phyloP scores from a whole-genome alignment of 1,284 basidiomycete species.

The Phylloboletellus chloephorus region DNA sequence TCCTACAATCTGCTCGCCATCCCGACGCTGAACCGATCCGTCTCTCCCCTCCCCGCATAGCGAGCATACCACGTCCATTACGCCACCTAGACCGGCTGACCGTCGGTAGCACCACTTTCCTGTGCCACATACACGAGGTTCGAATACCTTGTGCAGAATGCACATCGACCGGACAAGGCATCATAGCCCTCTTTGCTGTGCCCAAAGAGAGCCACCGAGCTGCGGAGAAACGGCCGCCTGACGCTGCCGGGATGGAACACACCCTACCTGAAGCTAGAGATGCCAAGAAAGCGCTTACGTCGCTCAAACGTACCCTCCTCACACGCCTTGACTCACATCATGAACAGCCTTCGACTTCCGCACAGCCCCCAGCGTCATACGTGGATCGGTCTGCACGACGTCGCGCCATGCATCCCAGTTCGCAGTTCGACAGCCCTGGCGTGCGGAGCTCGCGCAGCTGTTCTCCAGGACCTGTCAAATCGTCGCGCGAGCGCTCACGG shows the following conservation, averaged over 20 bases:
- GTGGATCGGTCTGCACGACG: constrained; percentile 65
- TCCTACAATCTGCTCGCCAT: constrained; percentile 37
- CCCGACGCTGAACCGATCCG: constrained; percentile 31
- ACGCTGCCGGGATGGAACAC: constrained; percentile 21
- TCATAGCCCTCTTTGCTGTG: constrained; percentile 55
- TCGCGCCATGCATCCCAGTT: constrained; percentile 49
- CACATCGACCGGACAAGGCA: constrained; percentile 41
- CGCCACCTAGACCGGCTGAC: constrained; percentile 58
- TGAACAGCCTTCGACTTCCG: constrained; percentile 10
- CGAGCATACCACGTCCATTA: constrained; percentile 61
- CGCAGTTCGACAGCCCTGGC: constrained; percentile 45
- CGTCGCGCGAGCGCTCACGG: constrained; percentile 12
- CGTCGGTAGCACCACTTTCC: constrained; percentile 64
- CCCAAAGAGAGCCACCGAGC: constrained; percentile 27
- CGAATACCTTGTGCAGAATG: constrained; percentile 59
- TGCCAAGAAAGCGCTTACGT: constrained; percentile 55
- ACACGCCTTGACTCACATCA: constrained; percentile 37
- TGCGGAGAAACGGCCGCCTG: constrained; percentile 34
- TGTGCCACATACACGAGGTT: constrained; percentile 61
- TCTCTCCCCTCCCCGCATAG: constrained; percentile 56
- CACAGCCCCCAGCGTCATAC: constrained; percentile 34
- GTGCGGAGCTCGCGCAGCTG: constrained; percentile 25
- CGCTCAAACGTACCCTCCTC: constrained; percentile 57
- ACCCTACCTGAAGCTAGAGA: constrained; percentile 32
- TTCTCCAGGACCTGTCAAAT: constrained; percentile 18